These are phyloP conservation scores for Themeda triandra DNA, from an alignment of 176 grass and related monocot species.

Conservation along the genomic window DNA sequence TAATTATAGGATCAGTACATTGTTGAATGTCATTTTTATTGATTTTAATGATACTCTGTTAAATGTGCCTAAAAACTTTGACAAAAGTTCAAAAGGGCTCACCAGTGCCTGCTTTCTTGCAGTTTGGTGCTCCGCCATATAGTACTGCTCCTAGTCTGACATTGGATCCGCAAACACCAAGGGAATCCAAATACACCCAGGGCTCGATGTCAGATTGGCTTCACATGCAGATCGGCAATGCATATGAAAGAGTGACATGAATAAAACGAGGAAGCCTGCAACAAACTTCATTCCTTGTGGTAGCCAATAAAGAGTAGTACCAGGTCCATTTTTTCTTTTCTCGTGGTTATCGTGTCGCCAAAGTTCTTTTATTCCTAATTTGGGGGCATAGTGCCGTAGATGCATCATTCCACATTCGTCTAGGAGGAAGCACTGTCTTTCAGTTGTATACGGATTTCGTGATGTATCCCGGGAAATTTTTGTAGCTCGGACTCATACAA, in stretches of 20 bases:
- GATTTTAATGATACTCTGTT: not conserved
- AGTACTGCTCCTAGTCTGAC: conserved; percentile 36
- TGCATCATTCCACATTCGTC: conserved; percentile 14
- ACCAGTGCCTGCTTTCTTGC: conserved; percentile 19
- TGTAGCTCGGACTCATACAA: not conserved
- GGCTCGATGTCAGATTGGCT: conserved; percentile 57
- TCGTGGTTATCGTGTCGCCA: conserved; percentile 27
- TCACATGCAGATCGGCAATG: conserved; percentile 71
- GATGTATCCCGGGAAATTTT: not conserved
- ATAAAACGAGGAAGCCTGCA: not conserved
- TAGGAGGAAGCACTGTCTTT: conserved; percentile 17
- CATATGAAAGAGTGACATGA: conserved; percentile 73
- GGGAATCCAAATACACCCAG: conserved; percentile 39
- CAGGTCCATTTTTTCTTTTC: conserved; percentile 25
- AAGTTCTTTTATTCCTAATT: conserved; percentile 40
- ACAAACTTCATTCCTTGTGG: not conserved
- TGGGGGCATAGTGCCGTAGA: conserved; percentile 38
- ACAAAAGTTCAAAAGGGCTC: not conserved
- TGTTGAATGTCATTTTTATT: not conserved
- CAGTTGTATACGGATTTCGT: not conserved
- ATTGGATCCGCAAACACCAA: conserved; percentile 56
- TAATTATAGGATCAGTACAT: not conserved
- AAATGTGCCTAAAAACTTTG: not conserved
- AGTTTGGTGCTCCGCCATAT: conserved; percentile 47
- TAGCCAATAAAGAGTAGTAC: conserved; percentile 31